Evolutionary conservation across 805 yeast genomes (phyloP).

Genomic region (Pichia membranifaciens): DNA sequence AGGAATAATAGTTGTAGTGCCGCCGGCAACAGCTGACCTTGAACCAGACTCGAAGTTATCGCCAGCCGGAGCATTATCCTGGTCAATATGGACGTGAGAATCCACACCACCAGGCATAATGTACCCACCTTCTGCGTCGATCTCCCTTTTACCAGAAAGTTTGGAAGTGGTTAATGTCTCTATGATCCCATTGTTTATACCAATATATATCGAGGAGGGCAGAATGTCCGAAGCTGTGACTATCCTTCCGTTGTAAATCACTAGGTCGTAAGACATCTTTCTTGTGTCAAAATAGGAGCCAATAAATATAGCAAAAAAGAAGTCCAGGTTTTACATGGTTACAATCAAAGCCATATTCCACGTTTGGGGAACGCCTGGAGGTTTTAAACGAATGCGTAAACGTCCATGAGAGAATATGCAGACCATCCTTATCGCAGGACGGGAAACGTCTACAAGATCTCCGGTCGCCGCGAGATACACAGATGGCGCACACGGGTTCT

Average conservation of each 20-base stretch:
- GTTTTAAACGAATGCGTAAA: too few relatives aligned
- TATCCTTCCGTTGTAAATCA: conserved; percentile 28
- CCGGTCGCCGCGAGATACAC: not conserved
- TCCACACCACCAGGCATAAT: conserved; percentile 47
- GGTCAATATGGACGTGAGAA: conserved; percentile 42
- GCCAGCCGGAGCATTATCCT: conserved; percentile 65
- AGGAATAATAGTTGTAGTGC: conserved; percentile 40
- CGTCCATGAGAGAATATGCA: too few relatives aligned
- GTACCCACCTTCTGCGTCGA: conserved; percentile 41
- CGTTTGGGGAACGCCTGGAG: too few relatives aligned
- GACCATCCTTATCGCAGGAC: not conserved
- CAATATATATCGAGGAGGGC: conserved; percentile 21
- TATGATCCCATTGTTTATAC: conserved; percentile 36
- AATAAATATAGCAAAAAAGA: too few relatives aligned
- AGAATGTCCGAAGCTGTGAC: conserved; percentile 29
- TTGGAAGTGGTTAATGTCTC: conserved; percentile 29
- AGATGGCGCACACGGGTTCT: too few relatives aligned
- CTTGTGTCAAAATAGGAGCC: too few relatives aligned
- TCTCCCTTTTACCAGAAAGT: conserved; percentile 22
- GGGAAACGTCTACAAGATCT: conserved; percentile 1
- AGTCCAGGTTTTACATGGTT: too few relatives aligned
- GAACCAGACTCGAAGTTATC: conserved; percentile 40
- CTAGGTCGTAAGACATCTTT: conserved; percentile 26
- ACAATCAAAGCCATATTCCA: too few relatives aligned
- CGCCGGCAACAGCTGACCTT: conserved; percentile 41